Conservation (phyloP, 2,329 filamentous ascomycete genomes). For the Neonectria sp. region DNA sequence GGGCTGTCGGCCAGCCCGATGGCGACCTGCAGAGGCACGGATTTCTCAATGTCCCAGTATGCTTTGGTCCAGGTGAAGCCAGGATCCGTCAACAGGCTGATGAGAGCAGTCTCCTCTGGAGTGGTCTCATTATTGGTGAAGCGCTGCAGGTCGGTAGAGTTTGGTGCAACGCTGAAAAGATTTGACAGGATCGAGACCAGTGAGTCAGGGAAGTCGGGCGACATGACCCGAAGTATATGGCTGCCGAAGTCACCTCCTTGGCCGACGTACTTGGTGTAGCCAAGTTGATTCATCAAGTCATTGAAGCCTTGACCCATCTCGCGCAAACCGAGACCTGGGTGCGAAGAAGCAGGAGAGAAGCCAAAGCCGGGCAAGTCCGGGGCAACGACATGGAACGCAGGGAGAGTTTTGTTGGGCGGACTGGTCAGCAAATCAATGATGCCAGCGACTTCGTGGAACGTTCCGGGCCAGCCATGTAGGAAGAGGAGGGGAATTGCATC, state of each 20-base stretch:
- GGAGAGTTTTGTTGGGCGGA: constrained; percentile 43
- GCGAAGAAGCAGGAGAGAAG: constrained; percentile 44
- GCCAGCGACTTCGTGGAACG: constrained; percentile 55
- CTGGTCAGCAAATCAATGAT: constrained; percentile 53
- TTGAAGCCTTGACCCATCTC: constrained; percentile 53
- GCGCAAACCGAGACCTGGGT: constrained; percentile 48
- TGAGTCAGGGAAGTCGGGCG: too few species aligned
- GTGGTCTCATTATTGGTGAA: too few species aligned
- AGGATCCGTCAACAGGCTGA: too few species aligned
- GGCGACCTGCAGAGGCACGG: constrained; percentile 15
- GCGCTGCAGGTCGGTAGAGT: too few species aligned
- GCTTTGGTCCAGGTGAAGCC: too few species aligned
- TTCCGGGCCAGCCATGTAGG: constrained; percentile 61
- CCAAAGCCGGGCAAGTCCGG: constrained; percentile 55
- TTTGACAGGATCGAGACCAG: too few species aligned
- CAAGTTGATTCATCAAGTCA: constrained; percentile 57
- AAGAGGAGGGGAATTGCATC: constrained; percentile 59
- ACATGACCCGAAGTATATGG: constrained; percentile 30
- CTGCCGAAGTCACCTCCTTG: constrained; percentile 52
- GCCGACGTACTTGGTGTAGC: constrained; percentile 53
- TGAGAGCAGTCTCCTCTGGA: too few species aligned
- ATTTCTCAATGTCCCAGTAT: constrained; percentile 8
- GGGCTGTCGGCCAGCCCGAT: constrained; percentile 30
- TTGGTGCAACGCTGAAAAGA: too few species aligned
- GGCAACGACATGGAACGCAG: constrained; percentile 63